Conservation (phyloP, 2,329 filamentous ascomycete species). For the Neofusicoccum cordaticola region DNA sequence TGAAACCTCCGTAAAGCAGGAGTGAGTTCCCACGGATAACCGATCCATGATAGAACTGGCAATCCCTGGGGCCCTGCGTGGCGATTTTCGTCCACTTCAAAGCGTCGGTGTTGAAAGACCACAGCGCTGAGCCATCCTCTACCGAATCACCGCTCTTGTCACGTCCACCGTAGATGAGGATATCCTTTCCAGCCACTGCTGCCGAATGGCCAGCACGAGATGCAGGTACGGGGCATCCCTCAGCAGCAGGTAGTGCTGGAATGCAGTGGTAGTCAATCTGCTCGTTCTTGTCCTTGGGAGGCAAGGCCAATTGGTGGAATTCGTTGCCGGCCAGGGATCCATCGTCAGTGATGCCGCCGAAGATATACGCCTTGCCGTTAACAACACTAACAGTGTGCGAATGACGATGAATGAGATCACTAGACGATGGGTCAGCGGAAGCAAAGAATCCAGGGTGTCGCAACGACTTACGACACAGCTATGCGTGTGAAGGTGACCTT, state of each 20-base stretch:
- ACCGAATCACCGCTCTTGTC: conserved; percentile 31
- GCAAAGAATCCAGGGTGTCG: conserved; percentile 25
- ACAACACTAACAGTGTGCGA: conserved; percentile 42
- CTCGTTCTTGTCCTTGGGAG: conserved; percentile 25
- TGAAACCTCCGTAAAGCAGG: conserved; percentile 28
- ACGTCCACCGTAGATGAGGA: conserved; percentile 41
- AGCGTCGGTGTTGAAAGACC: conserved; percentile 38
- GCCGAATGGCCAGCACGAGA: conserved; percentile 40
- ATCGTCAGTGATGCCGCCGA: conserved; percentile 39
- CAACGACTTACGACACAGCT: conserved; percentile 36
- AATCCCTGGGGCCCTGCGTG: conserved; percentile 19
- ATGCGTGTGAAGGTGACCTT: conserved; percentile 43
- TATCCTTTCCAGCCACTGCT: conserved; percentile 37
- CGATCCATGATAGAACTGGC: conserved; percentile 19
- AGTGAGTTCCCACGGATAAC: conserved; percentile 24
- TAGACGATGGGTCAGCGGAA: conserved; percentile 16
- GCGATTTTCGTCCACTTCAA: conserved; percentile 27
- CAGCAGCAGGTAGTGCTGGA: conserved; percentile 36
- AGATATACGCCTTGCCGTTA: conserved; percentile 44
- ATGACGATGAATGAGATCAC: conserved; percentile 33
- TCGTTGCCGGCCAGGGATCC: conserved; percentile 42
- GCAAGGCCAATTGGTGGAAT: conserved; percentile 40
- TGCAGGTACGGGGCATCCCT: conserved; percentile 32
- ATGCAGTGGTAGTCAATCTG: conserved; percentile 42
- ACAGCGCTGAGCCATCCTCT: conserved; percentile 35